phyloP scores from a whole-genome alignment of 2,329 filamentous ascomycete genomes.

The Arthroderma sp. region DNA sequence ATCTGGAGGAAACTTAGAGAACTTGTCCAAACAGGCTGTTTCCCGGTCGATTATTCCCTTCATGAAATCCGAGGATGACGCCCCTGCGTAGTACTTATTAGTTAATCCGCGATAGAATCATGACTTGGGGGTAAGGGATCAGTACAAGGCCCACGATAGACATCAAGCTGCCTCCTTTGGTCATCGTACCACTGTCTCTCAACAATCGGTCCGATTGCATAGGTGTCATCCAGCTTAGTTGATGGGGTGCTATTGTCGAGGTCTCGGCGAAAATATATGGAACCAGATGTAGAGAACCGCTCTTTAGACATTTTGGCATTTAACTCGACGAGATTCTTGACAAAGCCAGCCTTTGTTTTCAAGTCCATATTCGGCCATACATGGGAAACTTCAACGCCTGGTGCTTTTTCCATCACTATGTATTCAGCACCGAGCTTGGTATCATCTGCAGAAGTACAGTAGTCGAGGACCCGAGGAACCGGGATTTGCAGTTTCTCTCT shows the following conservation, averaged over 20 bases:
- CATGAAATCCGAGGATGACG: slow-evolving; percentile 19
- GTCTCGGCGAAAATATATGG: no score
- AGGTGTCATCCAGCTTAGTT: slow-evolving; percentile 5
- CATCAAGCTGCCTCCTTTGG: slow-evolving; percentile 10
- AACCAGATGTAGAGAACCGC: no score
- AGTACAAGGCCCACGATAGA: slow-evolving; percentile 16
- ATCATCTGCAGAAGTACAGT: slow-evolving; percentile 2
- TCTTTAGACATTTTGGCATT: no score
- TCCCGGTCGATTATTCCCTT: slow-evolving; percentile 20
- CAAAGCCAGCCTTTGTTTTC: no score
- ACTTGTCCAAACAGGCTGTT: slow-evolving; percentile 21
- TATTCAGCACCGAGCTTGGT: slow-evolving; percentile 13
- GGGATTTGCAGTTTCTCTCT: neutral
- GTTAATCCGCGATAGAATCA: neutral
- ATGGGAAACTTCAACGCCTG: slow-evolving; percentile 16
- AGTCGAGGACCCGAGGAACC: neutral
- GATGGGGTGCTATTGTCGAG: no score
- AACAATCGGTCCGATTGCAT: slow-evolving; percentile 14
- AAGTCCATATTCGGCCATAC: slow-evolving; percentile 17
- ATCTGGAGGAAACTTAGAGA: slow-evolving; percentile 8
- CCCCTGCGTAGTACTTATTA: slow-evolving; percentile 17
- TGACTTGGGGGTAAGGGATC: neutral
- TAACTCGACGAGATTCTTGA: no score
- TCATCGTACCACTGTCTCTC: slow-evolving; percentile 14
- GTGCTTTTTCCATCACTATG: slow-evolving; percentile 19